These are phyloP conservation scores for Acephala macrosclerotiorum DNA, from an alignment of 2,329 filamentous ascomycete genomes.

Conservation along the genomic window DNA sequence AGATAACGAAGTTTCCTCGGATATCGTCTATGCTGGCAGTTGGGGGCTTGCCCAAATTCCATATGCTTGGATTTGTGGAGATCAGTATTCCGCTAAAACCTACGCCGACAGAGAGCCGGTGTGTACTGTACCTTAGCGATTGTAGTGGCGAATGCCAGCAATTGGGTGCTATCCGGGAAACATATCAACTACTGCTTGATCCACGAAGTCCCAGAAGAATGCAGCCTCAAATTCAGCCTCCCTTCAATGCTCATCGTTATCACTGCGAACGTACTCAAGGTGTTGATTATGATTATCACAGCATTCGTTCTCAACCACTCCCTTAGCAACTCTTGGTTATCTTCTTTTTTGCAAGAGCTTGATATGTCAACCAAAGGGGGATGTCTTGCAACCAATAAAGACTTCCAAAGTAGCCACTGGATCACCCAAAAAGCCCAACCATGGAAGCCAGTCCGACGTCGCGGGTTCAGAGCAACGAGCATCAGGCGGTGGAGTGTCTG, in stretches of 20 bases:
- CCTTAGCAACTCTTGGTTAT: not conserved
- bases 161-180: not conserved
- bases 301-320: not conserved
- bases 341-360: not conserved
- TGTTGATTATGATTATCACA: not conserved
- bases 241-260: not conserved
- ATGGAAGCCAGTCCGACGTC: not conserved
- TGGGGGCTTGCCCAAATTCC: not conserved
- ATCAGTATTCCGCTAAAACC: not conserved
- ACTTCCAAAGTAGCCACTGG: not conserved
- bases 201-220: not conserved
- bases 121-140: not conserved
- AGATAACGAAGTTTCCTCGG: not conserved
- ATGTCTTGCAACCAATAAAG: not conserved
- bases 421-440: not conserved
- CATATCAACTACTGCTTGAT: not conserved
- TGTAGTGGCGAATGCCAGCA: not conserved
- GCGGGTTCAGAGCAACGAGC: not conserved
- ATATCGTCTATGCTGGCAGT: not conserved
- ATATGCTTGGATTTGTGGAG: not conserved
- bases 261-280: not conserved
- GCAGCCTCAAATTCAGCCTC: not conserved
- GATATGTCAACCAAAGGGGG: not conserved
- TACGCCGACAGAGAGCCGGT: not conserved
- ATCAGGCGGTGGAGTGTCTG: not conserved